Percentiles rank a stretch among this genome's conserved stretches.
phyloP scores from a whole-genome alignment of 2,329 filamentous ascomycete species.

The Cercospora janseana region DNA sequence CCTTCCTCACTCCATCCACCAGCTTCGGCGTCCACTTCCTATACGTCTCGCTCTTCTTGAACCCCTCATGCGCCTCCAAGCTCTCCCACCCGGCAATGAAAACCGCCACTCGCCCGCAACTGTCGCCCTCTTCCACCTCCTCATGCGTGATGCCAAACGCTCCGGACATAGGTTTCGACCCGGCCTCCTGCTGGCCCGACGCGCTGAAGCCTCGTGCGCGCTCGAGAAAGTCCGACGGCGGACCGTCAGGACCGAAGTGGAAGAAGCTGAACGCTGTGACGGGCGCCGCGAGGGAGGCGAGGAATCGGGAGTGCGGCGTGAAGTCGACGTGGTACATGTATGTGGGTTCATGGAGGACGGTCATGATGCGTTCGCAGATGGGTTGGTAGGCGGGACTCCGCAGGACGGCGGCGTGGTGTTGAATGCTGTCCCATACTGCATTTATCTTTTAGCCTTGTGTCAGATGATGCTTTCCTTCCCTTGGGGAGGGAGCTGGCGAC shows the following conservation, averaged over 20 bases:
- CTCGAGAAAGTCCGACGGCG: slow-evolving; percentile 9
- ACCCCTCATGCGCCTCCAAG: slow-evolving; percentile 14
- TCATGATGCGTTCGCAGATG: slow-evolving; percentile 1
- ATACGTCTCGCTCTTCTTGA: slow-evolving; percentile 11
- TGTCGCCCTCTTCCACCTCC: slow-evolving; percentile 15
- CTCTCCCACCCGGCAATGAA: slow-evolving; percentile 18
- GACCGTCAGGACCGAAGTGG: slow-evolving; percentile 16
- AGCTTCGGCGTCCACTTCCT: slow-evolving; percentile 11
- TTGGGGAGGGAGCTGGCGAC: neutral
- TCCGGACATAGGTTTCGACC: slow-evolving; percentile 1
- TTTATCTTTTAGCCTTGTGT: neutral
- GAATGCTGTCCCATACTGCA: slow-evolving; percentile 12
- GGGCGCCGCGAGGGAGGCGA: slow-evolving; percentile 5
- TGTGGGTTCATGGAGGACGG: neutral
- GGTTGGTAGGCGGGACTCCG: slow-evolving; percentile 5
- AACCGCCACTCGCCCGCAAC: slow-evolving; percentile 15
- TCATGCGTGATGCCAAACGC: slow-evolving; percentile 19
- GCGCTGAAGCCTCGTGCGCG: neutral
- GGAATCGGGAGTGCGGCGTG: slow-evolving; percentile 11
- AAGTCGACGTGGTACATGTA: slow-evolving; percentile 19
- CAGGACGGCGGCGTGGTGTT: slow-evolving; percentile 10
- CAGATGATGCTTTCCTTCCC: neutral
- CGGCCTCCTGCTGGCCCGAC: neutral
- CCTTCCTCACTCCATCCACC: slow-evolving; percentile 8
- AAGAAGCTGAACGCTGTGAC: slow-evolving; percentile 19